Evolutionary conservation across 2,329 filamentous ascomycete genomes (phyloP).

Genomic region (Lasiodiplodia theobromae): DNA sequence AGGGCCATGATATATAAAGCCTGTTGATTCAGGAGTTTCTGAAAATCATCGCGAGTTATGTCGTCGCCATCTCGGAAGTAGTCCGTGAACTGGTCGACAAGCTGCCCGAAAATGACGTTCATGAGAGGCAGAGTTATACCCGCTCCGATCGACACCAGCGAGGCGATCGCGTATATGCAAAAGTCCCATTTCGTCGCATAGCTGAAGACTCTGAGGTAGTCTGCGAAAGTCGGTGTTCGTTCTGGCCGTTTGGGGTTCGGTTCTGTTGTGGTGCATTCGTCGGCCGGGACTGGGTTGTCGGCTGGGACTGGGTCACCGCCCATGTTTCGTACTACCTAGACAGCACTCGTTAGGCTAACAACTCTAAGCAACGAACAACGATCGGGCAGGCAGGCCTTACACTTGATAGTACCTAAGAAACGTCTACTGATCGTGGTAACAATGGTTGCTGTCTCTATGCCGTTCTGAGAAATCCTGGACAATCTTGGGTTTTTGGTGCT

Average conservation of each 20-base stretch:
- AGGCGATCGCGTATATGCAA: constrained; percentile 3
- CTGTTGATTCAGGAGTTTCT: constrained; percentile 9
- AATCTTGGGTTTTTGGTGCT: too few species aligned
- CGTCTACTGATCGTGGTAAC: too few species aligned
- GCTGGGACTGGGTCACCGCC: neutral
- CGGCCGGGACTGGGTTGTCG: neutral
- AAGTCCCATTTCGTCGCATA: constrained; percentile 18
- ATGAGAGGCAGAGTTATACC: constrained; percentile 9
- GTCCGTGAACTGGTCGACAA: constrained; percentile 2
- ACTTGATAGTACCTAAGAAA: too few species aligned
- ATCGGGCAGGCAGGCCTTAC: too few species aligned
- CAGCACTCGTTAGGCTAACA: neutral
- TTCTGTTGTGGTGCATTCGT: neutral
- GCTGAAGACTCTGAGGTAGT: constrained; percentile 11
- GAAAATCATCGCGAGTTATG: neutral
- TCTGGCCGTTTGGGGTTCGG: neutral
- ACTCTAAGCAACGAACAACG: too few species aligned
- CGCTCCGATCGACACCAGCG: constrained; percentile 1
- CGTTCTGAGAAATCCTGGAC: too few species aligned
- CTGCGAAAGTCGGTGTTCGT: constrained; percentile 2
- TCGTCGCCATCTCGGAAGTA: neutral
- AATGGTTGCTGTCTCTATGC: too few species aligned
- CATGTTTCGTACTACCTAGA: neutral
- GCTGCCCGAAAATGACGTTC: constrained; percentile 19
- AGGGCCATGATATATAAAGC: constrained; percentile 43